A percentile compares a stretch with the other conserved stretches of the same genome.
phyloP scores from a whole-genome alignment of 2,329 filamentous ascomycete genomes.

The Colletotrichum liaoningense region DNA sequence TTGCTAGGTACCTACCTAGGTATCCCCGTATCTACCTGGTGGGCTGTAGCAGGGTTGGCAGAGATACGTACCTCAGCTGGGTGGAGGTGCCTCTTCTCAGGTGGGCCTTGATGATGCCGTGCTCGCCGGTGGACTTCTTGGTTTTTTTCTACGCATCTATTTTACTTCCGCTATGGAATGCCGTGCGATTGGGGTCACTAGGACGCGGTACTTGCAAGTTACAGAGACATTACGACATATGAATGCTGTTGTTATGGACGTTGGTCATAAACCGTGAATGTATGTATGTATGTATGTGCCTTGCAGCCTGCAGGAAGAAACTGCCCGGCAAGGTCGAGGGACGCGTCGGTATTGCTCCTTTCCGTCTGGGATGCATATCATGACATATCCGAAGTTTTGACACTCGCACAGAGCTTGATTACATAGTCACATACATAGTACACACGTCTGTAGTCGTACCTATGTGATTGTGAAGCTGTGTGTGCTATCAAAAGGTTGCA shows the following conservation, averaged over 20 bases:
- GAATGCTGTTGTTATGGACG: not conserved
- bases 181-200: not conserved
- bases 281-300: not conserved
- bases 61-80: constrained; percentile 25
- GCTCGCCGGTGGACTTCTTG: constrained; percentile 28
- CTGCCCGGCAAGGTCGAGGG: constrained; percentile 26
- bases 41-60: too few relatives aligned
- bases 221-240: not conserved
- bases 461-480: too few relatives aligned
- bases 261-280: not conserved
- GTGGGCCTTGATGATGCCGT: constrained; percentile 25
- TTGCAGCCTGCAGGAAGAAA: constrained; percentile 16
- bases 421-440: not conserved
- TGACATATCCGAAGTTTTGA: not conserved
- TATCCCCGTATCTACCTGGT: too few relatives aligned
- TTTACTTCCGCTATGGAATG: not conserved
- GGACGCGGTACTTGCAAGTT: not conserved
- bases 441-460: too few relatives aligned
- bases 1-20: too few relatives aligned
- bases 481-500: not conserved
- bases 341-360: constrained; percentile 22
- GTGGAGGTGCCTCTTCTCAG: constrained; percentile 15
- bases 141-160: not conserved
- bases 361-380: constrained; percentile 6
- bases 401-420: not conserved